Evolutionary conservation across 768 basidiomycete species (phyloP), one percentile per base, ranked within the genome.

Genomic region (Suillus decipiens): DNA sequence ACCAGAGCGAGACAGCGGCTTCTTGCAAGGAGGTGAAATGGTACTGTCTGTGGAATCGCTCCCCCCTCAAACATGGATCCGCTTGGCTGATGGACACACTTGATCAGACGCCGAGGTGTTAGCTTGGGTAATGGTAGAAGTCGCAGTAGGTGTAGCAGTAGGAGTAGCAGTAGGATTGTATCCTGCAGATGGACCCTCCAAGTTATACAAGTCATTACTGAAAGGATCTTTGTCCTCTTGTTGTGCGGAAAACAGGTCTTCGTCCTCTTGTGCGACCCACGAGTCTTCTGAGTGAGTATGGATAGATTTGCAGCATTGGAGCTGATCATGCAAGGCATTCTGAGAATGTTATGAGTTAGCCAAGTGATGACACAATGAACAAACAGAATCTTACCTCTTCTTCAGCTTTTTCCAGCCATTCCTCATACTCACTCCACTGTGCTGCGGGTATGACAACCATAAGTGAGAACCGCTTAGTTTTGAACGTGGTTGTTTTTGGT

Each of bases 71-170:
- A 45, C 19, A 45, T 45, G 43, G n/a, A 9, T n/a, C n/a, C n/a
- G 43, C 43, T 45, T 45, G 43, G n/a, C 43, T 45, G 43, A 45
- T n/a, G 43, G 43, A 45, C n/a, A n/a, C n/a, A n/a, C n/a, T n/a
- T n/a, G n/a, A n/a, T n/a, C n/a, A n/a, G n/a, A n/a, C n/a, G n/a
- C n/a, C n/a, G n/a, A n/a, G n/a, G n/a, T n/a, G n/a, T n/a, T n/a
- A n/a, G n/a, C n/a, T n/a, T n/a, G n/a, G n/a, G n/a, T n/a, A n/a
- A n/a, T n/a, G n/a, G n/a, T n/a, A n/a, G n/a, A n/a, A n/a, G n/a
- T n/a, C n/a, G n/a, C n/a, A n/a, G n/a, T n/a, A n/a, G n/a, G n/a
- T n/a, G n/a, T n/a, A n/a, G n/a, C n/a, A n/a, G n/a, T n/a, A n/a
- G n/a, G n/a, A n/a, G n/a, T n/a, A n/a, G n/a, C n/a, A n/a, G n/a